These are phyloP conservation scores for Amphichorda felina DNA, from an alignment of 2,329 filamentous ascomycete genomes.

Conservation along the genomic window DNA sequence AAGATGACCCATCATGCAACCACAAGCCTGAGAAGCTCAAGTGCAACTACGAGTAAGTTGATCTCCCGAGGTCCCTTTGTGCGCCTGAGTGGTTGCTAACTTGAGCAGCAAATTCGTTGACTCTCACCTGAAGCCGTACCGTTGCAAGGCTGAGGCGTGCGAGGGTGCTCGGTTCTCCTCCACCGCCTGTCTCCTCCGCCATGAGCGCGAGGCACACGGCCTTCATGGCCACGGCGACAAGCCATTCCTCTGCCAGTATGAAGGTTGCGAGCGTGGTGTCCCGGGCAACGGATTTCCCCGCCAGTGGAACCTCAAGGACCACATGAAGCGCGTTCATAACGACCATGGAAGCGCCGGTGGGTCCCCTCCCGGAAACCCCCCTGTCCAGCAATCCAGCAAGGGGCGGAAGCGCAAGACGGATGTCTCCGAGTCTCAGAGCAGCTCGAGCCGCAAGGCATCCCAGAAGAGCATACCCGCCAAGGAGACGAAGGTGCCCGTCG, in stretches of 20 bases:
- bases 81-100: constrained; percentile 9
- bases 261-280: constrained; percentile 74
- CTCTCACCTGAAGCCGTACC: constrained; percentile 92
- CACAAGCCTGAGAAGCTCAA: constrained; percentile 94
- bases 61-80: background rate
- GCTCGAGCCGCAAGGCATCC: constrained; percentile 35
- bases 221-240: constrained; percentile 92
- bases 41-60: constrained; percentile 93
- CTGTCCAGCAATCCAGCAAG: constrained; percentile 24
- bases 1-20: constrained; percentile 58
- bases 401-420: constrained; percentile 49
- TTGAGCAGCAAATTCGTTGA: constrained; percentile 83
- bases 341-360: constrained; percentile 33
- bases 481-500: constrained; percentile 17
- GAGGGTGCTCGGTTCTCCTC: constrained; percentile 86
- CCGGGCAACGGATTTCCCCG: constrained; percentile 83
- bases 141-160: constrained; percentile 78
- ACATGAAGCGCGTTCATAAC: constrained; percentile 92
- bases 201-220: constrained; percentile 90
- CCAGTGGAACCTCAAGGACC: constrained; percentile 91
- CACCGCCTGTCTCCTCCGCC: constrained; percentile 84
- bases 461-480: constrained; percentile 25
- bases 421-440: constrained; percentile 21
- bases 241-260: constrained; percentile 79
- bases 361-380: constrained; percentile 24